Evolutionary conservation across 331 rosid species (phyloP).

Genomic region (Erythrophleum ivorense): DNA sequence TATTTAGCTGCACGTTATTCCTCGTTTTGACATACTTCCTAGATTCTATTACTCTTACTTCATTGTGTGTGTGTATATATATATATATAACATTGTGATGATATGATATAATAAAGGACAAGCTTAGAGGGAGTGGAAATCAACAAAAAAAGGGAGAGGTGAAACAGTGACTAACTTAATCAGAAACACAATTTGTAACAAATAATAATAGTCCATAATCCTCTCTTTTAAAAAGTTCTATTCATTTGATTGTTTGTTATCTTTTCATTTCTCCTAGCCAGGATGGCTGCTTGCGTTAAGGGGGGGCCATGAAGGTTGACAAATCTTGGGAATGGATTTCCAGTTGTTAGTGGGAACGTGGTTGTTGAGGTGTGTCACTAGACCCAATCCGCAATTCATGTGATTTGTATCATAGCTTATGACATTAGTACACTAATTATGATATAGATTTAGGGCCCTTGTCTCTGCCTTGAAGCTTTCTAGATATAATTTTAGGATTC

Average conservation of each 20-base stretch:
- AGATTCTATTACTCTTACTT: neutral
- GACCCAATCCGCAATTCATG: constrained; percentile 44
- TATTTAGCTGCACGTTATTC: neutral
- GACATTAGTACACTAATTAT: constrained; percentile 12
- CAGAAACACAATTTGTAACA: too few species aligned
- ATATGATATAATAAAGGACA: neutral
- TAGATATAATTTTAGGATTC: neutral
- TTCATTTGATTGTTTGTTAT: too few species aligned
- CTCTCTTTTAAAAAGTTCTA: too few species aligned
- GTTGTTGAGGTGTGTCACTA: neutral
- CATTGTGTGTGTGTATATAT: neutral
- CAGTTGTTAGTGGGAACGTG: neutral
- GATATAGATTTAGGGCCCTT: too few species aligned
- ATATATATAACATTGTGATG: neutral
- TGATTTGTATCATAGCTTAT: constrained; percentile 29
- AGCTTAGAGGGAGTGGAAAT: too few species aligned
- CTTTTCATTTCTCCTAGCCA: too few species aligned
- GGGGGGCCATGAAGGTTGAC: neutral
- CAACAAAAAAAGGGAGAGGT: too few species aligned
- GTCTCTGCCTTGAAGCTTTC: too few species aligned
- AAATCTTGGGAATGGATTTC: constrained; percentile 7
- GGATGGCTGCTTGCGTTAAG: too few species aligned
- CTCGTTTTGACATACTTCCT: too few species aligned
- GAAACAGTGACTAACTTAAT: too few species aligned
- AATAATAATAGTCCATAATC: too few species aligned